Conservation (phyloP, 371 early-diverging fungal species). For the Mortierella sp. region DNA sequence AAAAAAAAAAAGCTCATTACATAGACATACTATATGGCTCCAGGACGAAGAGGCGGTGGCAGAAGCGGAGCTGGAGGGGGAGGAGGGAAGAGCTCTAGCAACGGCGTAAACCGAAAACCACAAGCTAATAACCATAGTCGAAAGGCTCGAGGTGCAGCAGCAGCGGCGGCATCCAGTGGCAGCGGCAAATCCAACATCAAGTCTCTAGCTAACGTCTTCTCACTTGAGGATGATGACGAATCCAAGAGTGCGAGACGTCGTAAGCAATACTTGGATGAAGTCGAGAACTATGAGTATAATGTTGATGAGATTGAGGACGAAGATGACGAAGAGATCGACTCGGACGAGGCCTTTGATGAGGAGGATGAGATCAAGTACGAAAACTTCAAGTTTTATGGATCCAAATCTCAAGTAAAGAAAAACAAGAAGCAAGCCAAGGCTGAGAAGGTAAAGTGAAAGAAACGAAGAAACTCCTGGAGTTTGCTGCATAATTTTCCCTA, state of each 20-base stretch:
- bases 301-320: constrained; percentile 79
- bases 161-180: constrained; percentile 9
- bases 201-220: constrained; percentile 48
- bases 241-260: constrained; percentile 63
- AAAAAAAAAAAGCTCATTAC: neutral
- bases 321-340: constrained; percentile 95
- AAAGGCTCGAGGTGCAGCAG: constrained; percentile 39
- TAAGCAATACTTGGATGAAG: constrained; percentile 76
- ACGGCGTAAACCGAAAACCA: constrained; percentile 21
- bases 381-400: constrained; percentile 69
- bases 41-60: constrained; percentile 41
- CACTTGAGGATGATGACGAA: constrained; percentile 70
- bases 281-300: constrained; percentile 82
- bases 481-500: no score
- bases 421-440: constrained; percentile 26
- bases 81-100: constrained; percentile 1
- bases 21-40: constrained; percentile 31
- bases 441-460: constrained; percentile 12
- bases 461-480: neutral
- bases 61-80: constrained; percentile 6
- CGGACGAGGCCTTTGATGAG: constrained; percentile 90
- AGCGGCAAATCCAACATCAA: constrained; percentile 20
- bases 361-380: constrained; percentile 89
- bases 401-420: constrained; percentile 56
- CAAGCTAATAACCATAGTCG: constrained; percentile 48